Evolutionary conservation across 345 rosid genomes (phyloP).

Genomic region (Syzygium oleosum): DNA sequence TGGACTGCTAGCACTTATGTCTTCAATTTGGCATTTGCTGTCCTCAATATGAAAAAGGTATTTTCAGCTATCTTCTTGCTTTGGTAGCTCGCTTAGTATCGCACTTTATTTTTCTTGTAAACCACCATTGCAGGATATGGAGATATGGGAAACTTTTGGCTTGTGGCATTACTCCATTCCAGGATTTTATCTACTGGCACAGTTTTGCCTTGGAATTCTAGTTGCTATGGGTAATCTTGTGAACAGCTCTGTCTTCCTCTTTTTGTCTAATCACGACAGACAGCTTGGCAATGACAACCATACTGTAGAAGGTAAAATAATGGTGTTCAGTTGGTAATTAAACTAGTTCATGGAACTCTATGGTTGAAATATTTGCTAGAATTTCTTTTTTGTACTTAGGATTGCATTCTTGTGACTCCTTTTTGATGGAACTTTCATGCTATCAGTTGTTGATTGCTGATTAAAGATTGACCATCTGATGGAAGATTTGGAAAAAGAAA

Average conservation of each 20-base stretch:
- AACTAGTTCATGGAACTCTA: background rate
- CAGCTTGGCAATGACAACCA: constrained; percentile 5
- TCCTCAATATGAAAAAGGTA: constrained; percentile 29
- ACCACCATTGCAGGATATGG: constrained; percentile 28
- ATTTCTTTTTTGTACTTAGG: background rate
- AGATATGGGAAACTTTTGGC: constrained; percentile 38
- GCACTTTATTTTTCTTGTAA: background rate
- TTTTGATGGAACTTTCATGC: background rate
- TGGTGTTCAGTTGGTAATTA: background rate
- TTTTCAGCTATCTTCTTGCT: background rate
- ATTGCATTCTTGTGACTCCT: background rate
- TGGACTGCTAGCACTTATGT: constrained; percentile 43
- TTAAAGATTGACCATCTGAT: background rate
- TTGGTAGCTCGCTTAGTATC: background rate
- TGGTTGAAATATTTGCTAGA: background rate
- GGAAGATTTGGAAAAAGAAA: background rate
- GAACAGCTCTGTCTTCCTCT: constrained; percentile 27
- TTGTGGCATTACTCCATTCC: constrained; percentile 42
- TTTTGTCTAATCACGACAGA: constrained; percentile 19
- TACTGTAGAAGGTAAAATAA: constrained; percentile 18
- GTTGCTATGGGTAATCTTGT: constrained; percentile 39
- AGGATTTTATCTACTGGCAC: constrained; percentile 36
- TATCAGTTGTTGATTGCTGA: background rate
- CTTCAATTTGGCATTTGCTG: constrained; percentile 33
- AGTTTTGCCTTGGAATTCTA: constrained; percentile 34